phyloP scores from a whole-genome alignment of 202 grass and related monocot species.

The Carex sylvatica region DNA sequence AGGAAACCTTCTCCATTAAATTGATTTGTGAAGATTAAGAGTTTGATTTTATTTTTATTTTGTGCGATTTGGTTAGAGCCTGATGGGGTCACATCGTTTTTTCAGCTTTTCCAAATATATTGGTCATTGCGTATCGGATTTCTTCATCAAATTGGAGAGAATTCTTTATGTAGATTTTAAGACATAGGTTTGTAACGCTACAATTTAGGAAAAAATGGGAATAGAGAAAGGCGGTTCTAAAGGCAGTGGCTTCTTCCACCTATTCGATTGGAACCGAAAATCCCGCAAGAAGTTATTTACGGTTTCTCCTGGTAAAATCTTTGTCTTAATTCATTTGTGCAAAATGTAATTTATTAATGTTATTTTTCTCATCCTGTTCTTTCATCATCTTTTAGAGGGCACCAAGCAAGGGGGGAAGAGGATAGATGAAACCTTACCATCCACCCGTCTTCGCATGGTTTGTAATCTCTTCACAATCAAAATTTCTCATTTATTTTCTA shows the following conservation, averaged over 20 bases:
- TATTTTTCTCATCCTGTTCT: neutral
- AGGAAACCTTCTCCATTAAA: neutral
- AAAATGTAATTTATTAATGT: neutral
- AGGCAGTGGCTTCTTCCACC: constrained; percentile 55
- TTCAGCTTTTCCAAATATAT: neutral
- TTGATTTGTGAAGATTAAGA: neutral
- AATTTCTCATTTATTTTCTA: neutral
- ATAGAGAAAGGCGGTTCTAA: constrained; percentile 51
- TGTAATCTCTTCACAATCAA: constrained; percentile 23
- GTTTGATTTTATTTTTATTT: neutral
- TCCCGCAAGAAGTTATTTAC: constrained; percentile 87
- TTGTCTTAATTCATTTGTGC: neutral
- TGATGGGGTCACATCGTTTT: neutral
- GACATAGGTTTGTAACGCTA: neutral
- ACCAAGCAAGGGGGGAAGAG: constrained; percentile 59
- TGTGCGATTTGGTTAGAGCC: neutral
- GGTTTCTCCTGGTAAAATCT: constrained; percentile 62
- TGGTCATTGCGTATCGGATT: neutral
- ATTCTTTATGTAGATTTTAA: neutral
- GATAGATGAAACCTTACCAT: constrained; percentile 49
- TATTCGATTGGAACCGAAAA: constrained; percentile 82
- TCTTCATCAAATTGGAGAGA: neutral
- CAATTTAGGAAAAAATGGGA: constrained; percentile 35
- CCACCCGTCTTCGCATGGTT: constrained; percentile 54
- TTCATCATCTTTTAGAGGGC: constrained; percentile 42